Conservation (phyloP, 2,329 filamentous ascomycete species). For the Ophiostoma himal-ulmi region DNA sequence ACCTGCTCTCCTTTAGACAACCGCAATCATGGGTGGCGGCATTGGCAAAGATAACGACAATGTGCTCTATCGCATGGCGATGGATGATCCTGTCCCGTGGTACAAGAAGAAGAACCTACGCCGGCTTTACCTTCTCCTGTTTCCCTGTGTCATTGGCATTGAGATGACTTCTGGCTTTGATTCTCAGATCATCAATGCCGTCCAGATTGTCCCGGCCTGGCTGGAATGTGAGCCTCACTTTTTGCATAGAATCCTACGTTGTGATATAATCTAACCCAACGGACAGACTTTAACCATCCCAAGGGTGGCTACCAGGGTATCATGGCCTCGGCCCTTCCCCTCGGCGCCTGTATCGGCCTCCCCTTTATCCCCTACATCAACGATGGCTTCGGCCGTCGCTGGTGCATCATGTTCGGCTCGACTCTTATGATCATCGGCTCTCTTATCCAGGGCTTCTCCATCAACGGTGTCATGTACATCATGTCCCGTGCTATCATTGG, state of each 20-base stretch:
- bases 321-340: conserved; percentile 46
- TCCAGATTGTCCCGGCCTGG: conserved; percentile 37
- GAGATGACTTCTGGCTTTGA: conserved; percentile 57
- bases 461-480: conserved; percentile 51
- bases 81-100: conserved; percentile 42
- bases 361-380: conserved; percentile 49
- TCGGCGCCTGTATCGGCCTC: conserved; percentile 47
- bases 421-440: conserved; percentile 48
- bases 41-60: conserved; percentile 27
- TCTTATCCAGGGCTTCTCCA: conserved; percentile 46
- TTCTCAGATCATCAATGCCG: conserved; percentile 39
- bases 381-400: conserved; percentile 44
- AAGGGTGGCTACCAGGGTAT: conserved; percentile 33
- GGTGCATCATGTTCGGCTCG: conserved; percentile 49
- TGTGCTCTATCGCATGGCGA: conserved; percentile 37
- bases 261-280: background rate
- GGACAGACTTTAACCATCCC: conserved; percentile 32
- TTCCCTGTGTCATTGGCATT: conserved; percentile 54
- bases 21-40: conserved; percentile 21
- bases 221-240: conserved; percentile 30
- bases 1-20: background rate
- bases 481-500: conserved; percentile 55
- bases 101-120: conserved; percentile 53
- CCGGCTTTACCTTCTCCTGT: conserved; percentile 48
- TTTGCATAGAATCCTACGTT: background rate